phyloP scores from a whole-genome alignment of 1,139 yeast genomes.

The Blastobotrys arbuscula region DNA sequence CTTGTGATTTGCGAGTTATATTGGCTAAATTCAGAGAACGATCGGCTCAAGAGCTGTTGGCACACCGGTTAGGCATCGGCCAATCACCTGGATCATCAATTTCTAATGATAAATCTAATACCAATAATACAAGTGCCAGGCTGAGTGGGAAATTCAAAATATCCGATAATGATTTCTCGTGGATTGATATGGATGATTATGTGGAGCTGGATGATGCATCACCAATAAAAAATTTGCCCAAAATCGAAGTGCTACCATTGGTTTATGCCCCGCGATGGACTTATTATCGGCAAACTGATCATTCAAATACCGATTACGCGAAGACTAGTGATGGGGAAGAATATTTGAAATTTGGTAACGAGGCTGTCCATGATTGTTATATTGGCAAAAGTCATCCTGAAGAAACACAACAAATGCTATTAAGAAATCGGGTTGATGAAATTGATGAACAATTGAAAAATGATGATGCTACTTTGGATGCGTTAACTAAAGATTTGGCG shows the following conservation, averaged over 20 bases:
- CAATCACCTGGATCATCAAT: conserved; percentile 18
- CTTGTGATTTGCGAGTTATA: conserved; percentile 67
- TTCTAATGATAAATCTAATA: conserved; percentile 15
- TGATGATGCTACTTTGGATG: conserved; percentile 35
- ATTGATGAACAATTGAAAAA: conserved; percentile 44
- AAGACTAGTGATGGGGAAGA: conserved; percentile 36
- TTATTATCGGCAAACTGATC: conserved; percentile 61
- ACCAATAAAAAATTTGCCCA: conserved; percentile 47
- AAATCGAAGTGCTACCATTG: conserved; percentile 56
- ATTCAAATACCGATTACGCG: conserved; percentile 25
- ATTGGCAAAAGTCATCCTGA: conserved; percentile 43
- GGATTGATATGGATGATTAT: conserved; percentile 83
- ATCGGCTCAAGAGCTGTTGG: conserved; percentile 45
- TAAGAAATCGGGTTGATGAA: conserved; percentile 32
- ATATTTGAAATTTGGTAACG: conserved; percentile 52
- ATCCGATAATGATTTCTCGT: conserved; percentile 47
- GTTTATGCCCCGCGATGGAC: conserved; percentile 70
- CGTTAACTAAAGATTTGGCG: conserved; percentile 28
- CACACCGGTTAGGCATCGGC: conserved; percentile 29
- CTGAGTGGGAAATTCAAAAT: conserved; percentile 34
- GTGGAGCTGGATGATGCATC: conserved; percentile 51
- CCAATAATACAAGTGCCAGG: conserved; percentile 10
- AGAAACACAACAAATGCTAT: conserved; percentile 29
- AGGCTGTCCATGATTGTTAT: conserved; percentile 61
- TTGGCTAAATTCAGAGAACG: conserved; percentile 61